These are phyloP conservation scores for Penicillium sp. DNA, from an alignment of 2,329 filamentous ascomycete genomes.

Conservation along the genomic window DNA sequence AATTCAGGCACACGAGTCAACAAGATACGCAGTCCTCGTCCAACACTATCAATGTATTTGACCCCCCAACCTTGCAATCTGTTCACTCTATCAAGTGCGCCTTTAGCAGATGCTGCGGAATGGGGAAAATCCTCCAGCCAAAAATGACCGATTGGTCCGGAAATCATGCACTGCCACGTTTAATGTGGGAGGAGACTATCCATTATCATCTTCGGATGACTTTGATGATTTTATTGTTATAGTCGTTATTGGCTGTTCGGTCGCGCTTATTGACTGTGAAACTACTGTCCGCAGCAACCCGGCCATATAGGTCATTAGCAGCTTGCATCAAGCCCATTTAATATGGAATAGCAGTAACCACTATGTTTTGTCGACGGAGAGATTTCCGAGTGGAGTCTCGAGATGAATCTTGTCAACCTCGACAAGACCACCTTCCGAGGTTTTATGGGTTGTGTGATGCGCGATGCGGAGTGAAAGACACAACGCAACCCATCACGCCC, in stretches of 20 bases:
- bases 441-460: slow-evolving; percentile 31
- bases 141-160: slow-evolving; percentile 15
- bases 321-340: slow-evolving; percentile 22
- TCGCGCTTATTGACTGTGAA: background rate
- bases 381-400: slow-evolving; percentile 40
- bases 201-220: slow-evolving; percentile 41
- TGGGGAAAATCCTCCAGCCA: slow-evolving; percentile 28
- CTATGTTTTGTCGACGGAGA: slow-evolving; percentile 43
- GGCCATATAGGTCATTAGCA: slow-evolving; percentile 27
- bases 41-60: background rate
- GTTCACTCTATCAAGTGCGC: background rate
- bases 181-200: slow-evolving; percentile 22
- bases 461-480: slow-evolving; percentile 34
- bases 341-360: slow-evolving; percentile 39
- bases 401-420: slow-evolving; percentile 28
- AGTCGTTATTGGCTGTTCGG: background rate
- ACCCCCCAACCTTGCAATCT: background rate
- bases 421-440: background rate
- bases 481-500: slow-evolving; percentile 41
- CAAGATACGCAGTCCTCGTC: background rate
- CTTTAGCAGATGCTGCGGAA: slow-evolving; percentile 31
- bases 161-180: slow-evolving; percentile 24
- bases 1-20: background rate
- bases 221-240: slow-evolving; percentile 34
- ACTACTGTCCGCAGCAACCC: slow-evolving; percentile 4